phyloP scores from a whole-genome alignment of 2,329 filamentous ascomycete genomes.

The Aspergillus vadensis region DNA sequence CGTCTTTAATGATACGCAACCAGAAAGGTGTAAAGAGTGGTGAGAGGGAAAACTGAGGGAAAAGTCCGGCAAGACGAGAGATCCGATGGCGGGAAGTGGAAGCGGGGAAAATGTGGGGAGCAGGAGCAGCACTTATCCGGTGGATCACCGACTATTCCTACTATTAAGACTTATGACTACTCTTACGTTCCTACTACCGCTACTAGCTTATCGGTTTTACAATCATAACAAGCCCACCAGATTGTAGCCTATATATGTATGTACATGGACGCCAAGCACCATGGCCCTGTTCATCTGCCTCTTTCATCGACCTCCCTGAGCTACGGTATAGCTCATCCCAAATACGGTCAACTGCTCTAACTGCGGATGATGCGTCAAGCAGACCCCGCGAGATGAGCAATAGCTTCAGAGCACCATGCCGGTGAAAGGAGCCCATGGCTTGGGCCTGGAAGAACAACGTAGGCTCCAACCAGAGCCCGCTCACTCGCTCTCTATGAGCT shows the following conservation, averaged over 20 bases:
- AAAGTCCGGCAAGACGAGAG: background rate
- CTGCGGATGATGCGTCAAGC: background rate
- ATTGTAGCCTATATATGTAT: conserved; percentile 22
- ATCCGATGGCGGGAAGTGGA: background rate
- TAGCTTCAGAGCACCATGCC: conserved; percentile 3
- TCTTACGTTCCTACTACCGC: no score
- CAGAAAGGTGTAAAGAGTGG: background rate
- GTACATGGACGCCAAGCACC: conserved; percentile 20
- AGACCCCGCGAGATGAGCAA: background rate
- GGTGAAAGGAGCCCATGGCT: conserved; percentile 1
- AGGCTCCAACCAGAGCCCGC: conserved; percentile 21
- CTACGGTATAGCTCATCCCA: background rate
- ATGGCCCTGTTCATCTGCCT: background rate
- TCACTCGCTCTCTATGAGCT: conserved; percentile 26
- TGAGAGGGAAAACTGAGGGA: background rate
- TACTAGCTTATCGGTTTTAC: background rate
- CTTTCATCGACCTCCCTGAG: background rate
- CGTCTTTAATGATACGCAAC: background rate
- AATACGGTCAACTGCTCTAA: background rate
- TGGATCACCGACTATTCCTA: background rate
- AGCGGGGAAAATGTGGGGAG: conserved; percentile 6
- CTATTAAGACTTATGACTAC: background rate
- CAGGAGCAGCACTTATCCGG: background rate
- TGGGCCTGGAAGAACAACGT: conserved; percentile 11
- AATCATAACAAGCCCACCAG: conserved; percentile 14